Conservation (phyloP, 2,329 filamentous ascomycete genomes). For the Metarhizium humberi region DNA sequence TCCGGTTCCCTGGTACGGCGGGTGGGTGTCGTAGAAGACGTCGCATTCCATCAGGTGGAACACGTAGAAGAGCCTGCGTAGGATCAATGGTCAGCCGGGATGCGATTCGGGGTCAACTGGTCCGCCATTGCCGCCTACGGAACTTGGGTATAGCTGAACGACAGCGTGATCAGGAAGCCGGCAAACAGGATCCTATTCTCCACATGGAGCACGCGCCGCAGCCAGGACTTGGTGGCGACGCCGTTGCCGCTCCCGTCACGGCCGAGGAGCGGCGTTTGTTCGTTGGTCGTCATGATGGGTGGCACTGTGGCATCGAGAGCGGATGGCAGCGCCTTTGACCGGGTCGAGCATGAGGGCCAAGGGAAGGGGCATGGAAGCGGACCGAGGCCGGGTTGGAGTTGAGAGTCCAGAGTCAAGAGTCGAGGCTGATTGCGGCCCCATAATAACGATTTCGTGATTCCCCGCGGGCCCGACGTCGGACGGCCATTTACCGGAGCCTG, state of each 20-base stretch:
- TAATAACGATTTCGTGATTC: background rate
- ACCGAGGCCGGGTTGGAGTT: background rate
- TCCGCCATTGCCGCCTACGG: constrained; percentile 26
- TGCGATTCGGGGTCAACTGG: background rate
- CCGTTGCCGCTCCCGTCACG: background rate
- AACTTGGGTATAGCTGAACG: constrained; percentile 40
- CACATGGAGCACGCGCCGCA: constrained; percentile 14
- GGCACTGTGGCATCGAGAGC: background rate
- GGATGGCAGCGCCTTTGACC: background rate
- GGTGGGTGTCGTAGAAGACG: constrained; percentile 53
- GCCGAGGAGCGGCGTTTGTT: background rate
- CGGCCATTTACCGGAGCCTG: no score
- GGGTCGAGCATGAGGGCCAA: background rate
- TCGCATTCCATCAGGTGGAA: constrained; percentile 67
- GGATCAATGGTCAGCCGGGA: no score
- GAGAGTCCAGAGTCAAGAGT: background rate
- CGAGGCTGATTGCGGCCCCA: background rate
- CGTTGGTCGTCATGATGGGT: constrained; percentile 1
- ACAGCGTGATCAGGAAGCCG: constrained; percentile 48
- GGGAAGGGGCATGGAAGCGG: background rate
- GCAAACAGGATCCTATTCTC: constrained; percentile 44
- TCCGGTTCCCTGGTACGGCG: constrained; percentile 34
- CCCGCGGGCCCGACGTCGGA: background rate
- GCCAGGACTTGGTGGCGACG: background rate
- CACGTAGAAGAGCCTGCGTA: constrained; percentile 44